Base-by-base conservation (phyloP, 129 eudicot genomes). In the Cynara cardunculus region DNA sequence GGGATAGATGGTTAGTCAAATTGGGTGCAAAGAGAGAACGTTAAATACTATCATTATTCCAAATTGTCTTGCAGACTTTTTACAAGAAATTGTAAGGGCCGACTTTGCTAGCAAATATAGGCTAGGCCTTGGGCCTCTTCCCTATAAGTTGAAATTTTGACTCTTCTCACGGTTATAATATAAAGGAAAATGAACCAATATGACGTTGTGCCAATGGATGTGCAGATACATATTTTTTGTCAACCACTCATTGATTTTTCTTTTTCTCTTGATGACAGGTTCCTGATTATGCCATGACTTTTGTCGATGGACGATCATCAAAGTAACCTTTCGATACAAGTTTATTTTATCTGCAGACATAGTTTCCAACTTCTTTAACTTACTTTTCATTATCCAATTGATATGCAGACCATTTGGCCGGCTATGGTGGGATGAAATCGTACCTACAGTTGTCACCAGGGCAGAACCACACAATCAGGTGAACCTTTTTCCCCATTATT, bases 381-480 rank as follows among this genome's bases (percentile, higher is more conserved):
- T 81, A 73, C n/a, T 19, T 3, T 65, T 12, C 18, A 4, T 24
- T 22, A 39, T 44, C 4, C 9, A 13, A 25, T 41, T 18, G 49
- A 24, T 37, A 0, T 84, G 80, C 87, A 94, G 97, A 59, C 97
- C 99, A 9, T 95, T 95, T 80, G 94, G 96, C 0, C 89, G 96
- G 4, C 80, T 95, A 73, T 95, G 99, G 97, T 92, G 93, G 94
- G 99, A 95, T 84, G 91, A 89, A 59, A 95, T 90, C 5, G 97
- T 95, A 16, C 94, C 97, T 7, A 95, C 94, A 0, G 99, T 95
- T 7, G 96, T 92, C 69, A 90, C 96, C 1, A 84, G 97, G 12
- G 93, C 97, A 0, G 94, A 95, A 35, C 97, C 99, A 2, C 99
- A 95, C 73, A 95, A 95, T 12, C 99, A 92, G 85, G 93, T 90